These are phyloP conservation scores for Pseudogymnoascus sp. DNA, from an alignment of 2,329 filamentous ascomycete species.

Conservation along the genomic window DNA sequence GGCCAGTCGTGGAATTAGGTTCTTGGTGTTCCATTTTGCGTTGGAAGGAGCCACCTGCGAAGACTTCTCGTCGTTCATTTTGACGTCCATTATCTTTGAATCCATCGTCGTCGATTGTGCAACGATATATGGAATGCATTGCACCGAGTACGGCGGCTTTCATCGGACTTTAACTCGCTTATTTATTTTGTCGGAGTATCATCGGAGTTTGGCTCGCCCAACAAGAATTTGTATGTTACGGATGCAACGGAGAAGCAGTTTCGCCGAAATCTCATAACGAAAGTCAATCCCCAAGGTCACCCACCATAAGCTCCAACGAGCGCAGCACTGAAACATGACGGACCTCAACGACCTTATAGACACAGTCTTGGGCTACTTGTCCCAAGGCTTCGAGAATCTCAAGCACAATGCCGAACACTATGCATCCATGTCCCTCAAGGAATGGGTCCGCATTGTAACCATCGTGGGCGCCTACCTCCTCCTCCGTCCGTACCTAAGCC, in stretches of 20 bases:
- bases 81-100: neutral
- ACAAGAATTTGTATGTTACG: neutral
- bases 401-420: constrained; percentile 7
- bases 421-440: constrained; percentile 40
- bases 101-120: neutral
- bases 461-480: constrained; percentile 69
- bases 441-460: constrained; percentile 63
- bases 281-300: neutral
- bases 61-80: neutral
- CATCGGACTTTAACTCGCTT: constrained; percentile 1
- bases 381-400: constrained; percentile 1
- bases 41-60: neutral
- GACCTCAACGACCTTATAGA: neutral
- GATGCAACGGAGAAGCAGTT: neutral
- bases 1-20: constrained; percentile 59
- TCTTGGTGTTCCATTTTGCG: constrained; percentile 69
- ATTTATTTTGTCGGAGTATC: neutral
- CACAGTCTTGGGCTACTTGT: neutral
- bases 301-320: neutral
- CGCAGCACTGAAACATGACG: neutral
- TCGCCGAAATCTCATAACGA: neutral
- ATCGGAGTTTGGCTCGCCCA: neutral
- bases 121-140: neutral
- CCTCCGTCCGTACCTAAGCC: constrained; percentile 67
- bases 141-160: neutral